Percentiles rank a stretch among this genome's conserved stretches.
phyloP scores from a whole-genome alignment of 148 eudicot species.

The Cornus kousa region DNA sequence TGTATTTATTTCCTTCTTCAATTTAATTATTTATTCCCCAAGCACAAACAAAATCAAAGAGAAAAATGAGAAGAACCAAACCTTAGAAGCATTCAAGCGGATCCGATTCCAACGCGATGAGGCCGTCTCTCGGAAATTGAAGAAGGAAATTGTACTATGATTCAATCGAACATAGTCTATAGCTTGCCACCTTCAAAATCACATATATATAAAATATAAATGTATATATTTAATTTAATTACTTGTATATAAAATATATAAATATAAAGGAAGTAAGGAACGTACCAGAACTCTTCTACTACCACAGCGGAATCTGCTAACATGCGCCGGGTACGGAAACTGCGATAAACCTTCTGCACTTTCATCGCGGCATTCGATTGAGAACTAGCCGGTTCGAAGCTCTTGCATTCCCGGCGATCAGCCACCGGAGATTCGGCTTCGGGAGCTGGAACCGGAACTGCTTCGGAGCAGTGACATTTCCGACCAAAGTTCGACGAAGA shows the following conservation, averaged over 20 bases:
- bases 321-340: constrained; percentile 81
- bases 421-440: background rate
- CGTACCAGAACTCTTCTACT: constrained; percentile 80
- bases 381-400: background rate
- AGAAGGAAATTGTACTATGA: constrained; percentile 83
- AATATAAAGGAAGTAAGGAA: background rate
- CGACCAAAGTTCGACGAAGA: background rate
- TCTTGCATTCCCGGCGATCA: background rate
- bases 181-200: constrained; percentile 81
- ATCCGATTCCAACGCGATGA: constrained; percentile 76
- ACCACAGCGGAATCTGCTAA: constrained; percentile 87
- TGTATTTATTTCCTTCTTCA: too few relatives aligned
- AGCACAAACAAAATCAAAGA: background rate
- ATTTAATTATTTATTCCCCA: too few relatives aligned
- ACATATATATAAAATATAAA: too few relatives aligned
- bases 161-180: constrained; percentile 67
- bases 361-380: constrained; percentile 45
- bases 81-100: constrained; percentile 80
- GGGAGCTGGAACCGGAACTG: background rate
- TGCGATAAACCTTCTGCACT: constrained; percentile 77
- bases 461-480: background rate
- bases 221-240: background rate
- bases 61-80: background rate
- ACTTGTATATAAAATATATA: background rate
- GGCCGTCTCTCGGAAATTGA: constrained; percentile 64